These are phyloP conservation scores for Orbilia quercus DNA, from an alignment of 2,329 filamentous ascomycete species.

Conservation along the genomic window DNA sequence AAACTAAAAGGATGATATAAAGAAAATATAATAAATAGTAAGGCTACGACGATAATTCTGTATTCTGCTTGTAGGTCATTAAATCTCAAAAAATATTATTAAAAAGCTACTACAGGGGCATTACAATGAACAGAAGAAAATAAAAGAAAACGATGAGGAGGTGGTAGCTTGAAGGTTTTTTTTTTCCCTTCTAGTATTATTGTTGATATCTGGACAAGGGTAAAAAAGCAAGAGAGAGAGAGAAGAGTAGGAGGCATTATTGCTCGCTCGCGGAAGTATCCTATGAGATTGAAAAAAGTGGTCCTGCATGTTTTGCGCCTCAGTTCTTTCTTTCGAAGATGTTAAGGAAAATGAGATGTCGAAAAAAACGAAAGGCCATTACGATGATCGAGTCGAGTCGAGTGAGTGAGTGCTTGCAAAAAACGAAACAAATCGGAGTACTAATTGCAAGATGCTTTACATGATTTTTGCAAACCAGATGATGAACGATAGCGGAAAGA, in stretches of 20 bases:
- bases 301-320: constrained; percentile 26
- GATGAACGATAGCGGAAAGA: constrained; percentile 1
- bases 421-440: constrained; percentile 44
- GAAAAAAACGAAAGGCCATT: constrained; percentile 42
- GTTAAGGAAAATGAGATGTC: constrained; percentile 16
- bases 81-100: constrained; percentile 46
- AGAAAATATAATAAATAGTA: background rate
- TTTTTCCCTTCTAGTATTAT: constrained; percentile 17
- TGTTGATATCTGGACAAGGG: background rate
- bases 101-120: constrained; percentile 55
- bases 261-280: background rate
- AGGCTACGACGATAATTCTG: background rate
- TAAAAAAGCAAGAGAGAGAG: too few species aligned
- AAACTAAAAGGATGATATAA: constrained; percentile 4
- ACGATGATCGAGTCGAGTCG: constrained; percentile 48
- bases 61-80: constrained; percentile 11
- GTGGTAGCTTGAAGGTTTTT: constrained; percentile 9
- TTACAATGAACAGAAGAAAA: constrained; percentile 53
- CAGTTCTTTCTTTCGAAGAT: constrained; percentile 11
- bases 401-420: constrained; percentile 37
- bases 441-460: constrained; percentile 56
- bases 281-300: constrained; percentile 9
- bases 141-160: background rate
- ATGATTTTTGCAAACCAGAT: constrained; percentile 27
- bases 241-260: background rate